Conservation (phyloP, 305 asterid species). For the Fraxinus paxiana region DNA sequence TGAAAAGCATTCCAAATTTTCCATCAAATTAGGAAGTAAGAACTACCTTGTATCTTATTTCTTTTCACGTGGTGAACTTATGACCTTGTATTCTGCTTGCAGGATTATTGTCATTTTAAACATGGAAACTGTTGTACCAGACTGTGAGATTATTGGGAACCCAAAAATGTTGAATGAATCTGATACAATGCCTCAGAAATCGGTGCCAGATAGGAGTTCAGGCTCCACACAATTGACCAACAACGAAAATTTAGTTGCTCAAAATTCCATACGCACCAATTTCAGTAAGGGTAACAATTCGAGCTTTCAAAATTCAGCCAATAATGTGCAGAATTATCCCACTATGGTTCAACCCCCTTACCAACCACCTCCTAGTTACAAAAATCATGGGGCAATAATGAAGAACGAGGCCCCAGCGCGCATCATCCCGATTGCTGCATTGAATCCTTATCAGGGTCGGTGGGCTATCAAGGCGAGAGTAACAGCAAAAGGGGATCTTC, state of each 20-base stretch:
- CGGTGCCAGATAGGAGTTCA: constrained; percentile 35
- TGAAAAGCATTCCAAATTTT: neutral
- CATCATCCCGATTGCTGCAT: constrained; percentile 78
- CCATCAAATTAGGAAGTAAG: neutral
- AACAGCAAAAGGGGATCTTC: constrained; percentile 86
- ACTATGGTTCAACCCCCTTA: constrained; percentile 80
- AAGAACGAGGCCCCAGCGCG: constrained; percentile 96
- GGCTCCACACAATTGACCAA: constrained; percentile 31
- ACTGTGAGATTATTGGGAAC: constrained; percentile 68
- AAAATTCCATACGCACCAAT: constrained; percentile 36
- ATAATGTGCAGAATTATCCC: constrained; percentile 49
- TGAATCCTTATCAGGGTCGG: constrained; percentile 96
- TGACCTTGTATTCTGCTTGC: constrained; percentile 32
- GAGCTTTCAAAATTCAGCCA: constrained; percentile 35
- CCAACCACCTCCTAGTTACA: constrained; percentile 89
- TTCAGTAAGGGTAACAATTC: constrained; percentile 30
- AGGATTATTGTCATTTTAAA: constrained; percentile 82
- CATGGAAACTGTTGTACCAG: constrained; percentile 82
- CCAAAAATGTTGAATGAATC: constrained; percentile 45
- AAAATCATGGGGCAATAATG: constrained; percentile 74
- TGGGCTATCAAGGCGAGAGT: constrained; percentile 98
- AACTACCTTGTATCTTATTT: neutral
- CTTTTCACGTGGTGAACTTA: constrained; percentile 23
- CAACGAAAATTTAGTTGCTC: constrained; percentile 37
- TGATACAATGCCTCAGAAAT: constrained; percentile 46